phyloP scores from a whole-genome alignment of 2,329 filamentous ascomycete genomes.

The Phoma herbarum region DNA sequence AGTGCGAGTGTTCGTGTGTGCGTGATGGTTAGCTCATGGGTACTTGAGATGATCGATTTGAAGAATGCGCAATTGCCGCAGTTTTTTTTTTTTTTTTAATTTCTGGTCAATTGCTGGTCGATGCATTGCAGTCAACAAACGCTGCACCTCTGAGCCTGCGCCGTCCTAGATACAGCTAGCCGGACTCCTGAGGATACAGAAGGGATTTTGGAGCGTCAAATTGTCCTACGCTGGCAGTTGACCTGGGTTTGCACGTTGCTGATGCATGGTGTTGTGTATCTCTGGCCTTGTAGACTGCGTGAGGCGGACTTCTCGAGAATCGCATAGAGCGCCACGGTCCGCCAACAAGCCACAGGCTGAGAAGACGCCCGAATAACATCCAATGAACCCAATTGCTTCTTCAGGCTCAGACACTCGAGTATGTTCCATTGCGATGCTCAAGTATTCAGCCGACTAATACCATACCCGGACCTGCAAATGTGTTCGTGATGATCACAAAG shows the following conservation, averaged over 20 bases:
- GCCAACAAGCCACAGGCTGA: not conserved
- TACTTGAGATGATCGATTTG: not conserved
- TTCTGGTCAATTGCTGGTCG: not conserved
- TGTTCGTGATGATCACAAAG: not conserved
- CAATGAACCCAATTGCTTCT: not conserved
- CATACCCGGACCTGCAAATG: not conserved
- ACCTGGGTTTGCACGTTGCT: not conserved
- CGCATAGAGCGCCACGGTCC: not conserved
- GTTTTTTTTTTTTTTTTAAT: not conserved
- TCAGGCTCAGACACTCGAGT: not conserved
- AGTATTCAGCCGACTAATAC: not conserved
- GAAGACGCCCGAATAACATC: not conserved
- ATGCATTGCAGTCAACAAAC: not conserved
- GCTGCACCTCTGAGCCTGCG: not conserved
- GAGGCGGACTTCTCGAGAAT: not conserved
- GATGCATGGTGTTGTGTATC: not conserved
- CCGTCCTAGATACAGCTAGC: not conserved
- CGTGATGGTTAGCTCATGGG: not conserved
- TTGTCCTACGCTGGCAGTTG: not conserved
- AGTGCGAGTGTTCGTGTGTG: not conserved
- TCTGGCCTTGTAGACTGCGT: not conserved
- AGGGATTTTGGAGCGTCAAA: not conserved
- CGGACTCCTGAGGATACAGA: not conserved
- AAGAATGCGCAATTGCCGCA: not conserved
- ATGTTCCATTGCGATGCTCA: not conserved